A percentile compares a stretch with the other conserved stretches of the same genome.
phyloP scores from a whole-genome alignment of 2,329 filamentous ascomycete genomes.

The Hirsutella thompsonii region DNA sequence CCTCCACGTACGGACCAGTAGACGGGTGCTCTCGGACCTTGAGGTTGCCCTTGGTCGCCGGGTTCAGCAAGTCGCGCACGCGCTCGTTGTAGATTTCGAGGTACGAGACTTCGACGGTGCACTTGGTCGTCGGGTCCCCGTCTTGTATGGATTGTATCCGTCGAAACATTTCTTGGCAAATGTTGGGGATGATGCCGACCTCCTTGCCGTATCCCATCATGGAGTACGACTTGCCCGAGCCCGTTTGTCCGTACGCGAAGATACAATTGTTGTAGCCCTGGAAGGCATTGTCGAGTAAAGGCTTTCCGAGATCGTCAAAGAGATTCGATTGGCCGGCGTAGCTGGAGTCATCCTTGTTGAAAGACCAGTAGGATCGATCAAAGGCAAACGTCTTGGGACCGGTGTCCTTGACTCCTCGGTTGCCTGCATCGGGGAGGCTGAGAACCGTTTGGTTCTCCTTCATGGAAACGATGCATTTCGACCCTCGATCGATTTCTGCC shows the following conservation, averaged over 20 bases:
- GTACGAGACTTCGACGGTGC: constrained; percentile 95
- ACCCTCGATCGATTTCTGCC: constrained; percentile 73
- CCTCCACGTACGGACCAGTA: constrained; percentile 94
- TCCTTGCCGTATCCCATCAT: constrained; percentile 99
- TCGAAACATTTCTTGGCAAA: constrained; percentile 96
- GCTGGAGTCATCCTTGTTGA: constrained; percentile 65
- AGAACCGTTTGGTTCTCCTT: constrained; percentile 84
- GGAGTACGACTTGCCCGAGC: constrained; percentile 96
- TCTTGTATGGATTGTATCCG: constrained; percentile 59
- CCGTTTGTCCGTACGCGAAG: constrained; percentile 96
- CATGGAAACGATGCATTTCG: constrained; percentile 98
- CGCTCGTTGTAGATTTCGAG: constrained; percentile 98
- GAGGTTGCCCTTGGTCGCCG: constrained; percentile 87
- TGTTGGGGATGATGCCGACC: constrained; percentile 87
- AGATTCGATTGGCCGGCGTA: constrained; percentile 87
- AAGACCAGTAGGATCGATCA: constrained; percentile 97
- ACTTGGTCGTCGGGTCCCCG: constrained; percentile 67
- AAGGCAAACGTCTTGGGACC: constrained; percentile 84
- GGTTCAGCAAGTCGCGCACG: constrained; percentile 90
- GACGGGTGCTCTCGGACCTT: constrained; percentile 97
- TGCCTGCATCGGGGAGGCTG: constrained; percentile 51
- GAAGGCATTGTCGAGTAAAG: constrained; percentile 94
- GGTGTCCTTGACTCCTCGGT: constrained; percentile 57
- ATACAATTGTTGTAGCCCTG: constrained; percentile 99
- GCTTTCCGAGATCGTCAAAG: constrained; percentile 76